Evolutionary conservation across 2,329 filamentous ascomycete species (phyloP).

Genomic region (Fusarium veterinarium): DNA sequence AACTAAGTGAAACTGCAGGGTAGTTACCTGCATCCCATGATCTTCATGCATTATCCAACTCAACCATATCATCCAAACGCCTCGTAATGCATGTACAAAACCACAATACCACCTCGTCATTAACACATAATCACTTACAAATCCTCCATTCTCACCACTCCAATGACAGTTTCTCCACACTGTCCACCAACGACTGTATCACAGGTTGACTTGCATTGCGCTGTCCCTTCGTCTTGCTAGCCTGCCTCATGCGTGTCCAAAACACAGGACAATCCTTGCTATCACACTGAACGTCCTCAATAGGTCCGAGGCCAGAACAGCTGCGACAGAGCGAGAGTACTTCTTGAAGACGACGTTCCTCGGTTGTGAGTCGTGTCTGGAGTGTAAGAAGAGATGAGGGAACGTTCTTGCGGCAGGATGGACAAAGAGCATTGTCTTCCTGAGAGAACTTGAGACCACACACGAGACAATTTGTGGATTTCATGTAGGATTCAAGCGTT

Average conservation of each 20-base stretch:
- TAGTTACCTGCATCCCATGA: neutral
- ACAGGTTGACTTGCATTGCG: constrained; percentile 48
- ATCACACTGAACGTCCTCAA: constrained; percentile 86
- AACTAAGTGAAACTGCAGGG: neutral
- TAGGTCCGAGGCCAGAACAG: constrained; percentile 78
- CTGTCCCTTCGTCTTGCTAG: constrained; percentile 58
- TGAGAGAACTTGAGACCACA: constrained; percentile 61
- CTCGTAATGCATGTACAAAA: constrained; percentile 13
- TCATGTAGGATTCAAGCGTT: constrained; percentile 96
- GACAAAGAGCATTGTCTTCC: constrained; percentile 63
- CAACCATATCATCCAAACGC: neutral
- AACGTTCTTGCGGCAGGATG: constrained; percentile 63
- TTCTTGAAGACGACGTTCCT: constrained; percentile 72
- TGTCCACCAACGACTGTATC: constrained; percentile 48
- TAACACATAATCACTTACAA: neutral
- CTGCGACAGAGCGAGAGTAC: constrained; percentile 80
- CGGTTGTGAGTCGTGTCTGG: constrained; percentile 68
- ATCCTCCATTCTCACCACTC: constrained; percentile 49
- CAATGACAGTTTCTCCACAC: constrained; percentile 44
- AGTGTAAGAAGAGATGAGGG: constrained; percentile 73
- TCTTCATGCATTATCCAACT: neutral
- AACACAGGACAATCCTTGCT: constrained; percentile 94
- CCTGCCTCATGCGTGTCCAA: constrained; percentile 78
- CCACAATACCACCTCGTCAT: neutral
- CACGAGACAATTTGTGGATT: constrained; percentile 79